A percentile compares a stretch with the other conserved stretches of the same genome.
Conservation (phyloP, 1,284 basidiomycete genomes). For the Wallemia hederae region DNA sequence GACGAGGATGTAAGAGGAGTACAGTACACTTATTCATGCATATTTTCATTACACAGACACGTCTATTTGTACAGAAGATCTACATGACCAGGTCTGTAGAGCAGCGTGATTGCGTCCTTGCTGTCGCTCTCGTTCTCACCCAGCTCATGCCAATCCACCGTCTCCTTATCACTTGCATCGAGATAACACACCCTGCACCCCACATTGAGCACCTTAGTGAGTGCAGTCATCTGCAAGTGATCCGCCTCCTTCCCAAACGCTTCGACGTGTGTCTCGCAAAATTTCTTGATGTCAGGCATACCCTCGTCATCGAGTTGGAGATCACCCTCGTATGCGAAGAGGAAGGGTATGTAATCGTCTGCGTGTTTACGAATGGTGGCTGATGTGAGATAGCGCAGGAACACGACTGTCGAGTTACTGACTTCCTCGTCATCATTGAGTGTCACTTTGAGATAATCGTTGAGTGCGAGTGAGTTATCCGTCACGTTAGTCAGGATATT, state of each 20-base stretch:
- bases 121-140: neutral
- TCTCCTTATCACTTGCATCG: neutral
- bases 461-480: neutral
- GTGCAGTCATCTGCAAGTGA: slow-evolving; percentile 1
- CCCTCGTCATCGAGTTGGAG: neutral
- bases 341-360: slow-evolving; percentile 3
- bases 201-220: neutral
- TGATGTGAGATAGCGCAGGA: slow-evolving; percentile 2
- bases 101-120: neutral
- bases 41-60: neutral
- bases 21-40: no score
- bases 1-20: neutral
- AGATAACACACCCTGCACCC: slow-evolving; percentile 1
- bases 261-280: slow-evolving; percentile 2
- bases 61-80: neutral
- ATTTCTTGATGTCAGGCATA: slow-evolving; percentile 1
- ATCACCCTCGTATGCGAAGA: slow-evolving; percentile 3
- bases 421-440: neutral
- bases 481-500: neutral
- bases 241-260: neutral
- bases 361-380: neutral
- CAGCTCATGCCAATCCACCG: neutral
- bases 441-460: neutral
- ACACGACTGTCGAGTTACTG: slow-evolving; percentile 2
- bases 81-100: neutral